Percentiles rank a stretch among this genome's conserved stretches.
These are phyloP conservation scores for Psilocybe mexicana DNA, from an alignment of 1,284 basidiomycete species.

Conservation along the genomic window DNA sequence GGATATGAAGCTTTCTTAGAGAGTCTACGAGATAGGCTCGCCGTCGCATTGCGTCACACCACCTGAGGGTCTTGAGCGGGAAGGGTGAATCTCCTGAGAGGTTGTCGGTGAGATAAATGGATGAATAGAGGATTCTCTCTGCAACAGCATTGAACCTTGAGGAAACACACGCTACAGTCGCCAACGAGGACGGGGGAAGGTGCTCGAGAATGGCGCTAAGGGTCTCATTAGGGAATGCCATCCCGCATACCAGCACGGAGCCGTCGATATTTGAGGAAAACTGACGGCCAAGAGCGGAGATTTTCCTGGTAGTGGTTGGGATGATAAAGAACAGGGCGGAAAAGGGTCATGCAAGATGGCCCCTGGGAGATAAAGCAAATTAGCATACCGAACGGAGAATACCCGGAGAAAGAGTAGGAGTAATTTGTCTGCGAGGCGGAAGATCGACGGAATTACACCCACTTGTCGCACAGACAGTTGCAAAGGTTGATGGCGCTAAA, in stretches of 20 bases:
- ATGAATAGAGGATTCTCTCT: conserved; percentile 58
- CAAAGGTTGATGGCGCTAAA: conserved; percentile 3
- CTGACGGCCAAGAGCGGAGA: conserved; percentile 4
- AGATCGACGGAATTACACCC: conserved; percentile 31
- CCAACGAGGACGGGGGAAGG: conserved; percentile 43
- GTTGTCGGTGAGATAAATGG: conserved; percentile 47
- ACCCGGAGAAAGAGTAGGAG: conserved; percentile 32
- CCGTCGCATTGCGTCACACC: conserved; percentile 51
- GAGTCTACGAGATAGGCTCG: conserved; percentile 46
- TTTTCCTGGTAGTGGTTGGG: conserved; percentile 4
- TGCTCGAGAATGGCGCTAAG: conserved; percentile 49
- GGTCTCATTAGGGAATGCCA: conserved; percentile 58
- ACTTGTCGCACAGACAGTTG: conserved; percentile 1
- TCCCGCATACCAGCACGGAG: conserved; percentile 2
- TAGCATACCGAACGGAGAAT: conserved; percentile 34
- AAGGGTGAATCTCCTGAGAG: conserved; percentile 43
- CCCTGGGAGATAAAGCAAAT: conserved; percentile 13
- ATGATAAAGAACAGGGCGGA: conserved; percentile 12
- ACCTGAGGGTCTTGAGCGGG: conserved; percentile 47
- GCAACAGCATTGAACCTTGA: conserved; percentile 53
- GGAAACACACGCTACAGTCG: conserved; percentile 45
- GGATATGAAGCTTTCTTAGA: conserved; percentile 48
- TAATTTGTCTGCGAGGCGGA: conserved; percentile 32
- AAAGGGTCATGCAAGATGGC: conserved; percentile 1
- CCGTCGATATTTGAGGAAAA: conserved; percentile 6